Evolutionary conservation across 176 grass and related monocot genomes (phyloP).

Genomic region (Cenchrus purpureus): DNA sequence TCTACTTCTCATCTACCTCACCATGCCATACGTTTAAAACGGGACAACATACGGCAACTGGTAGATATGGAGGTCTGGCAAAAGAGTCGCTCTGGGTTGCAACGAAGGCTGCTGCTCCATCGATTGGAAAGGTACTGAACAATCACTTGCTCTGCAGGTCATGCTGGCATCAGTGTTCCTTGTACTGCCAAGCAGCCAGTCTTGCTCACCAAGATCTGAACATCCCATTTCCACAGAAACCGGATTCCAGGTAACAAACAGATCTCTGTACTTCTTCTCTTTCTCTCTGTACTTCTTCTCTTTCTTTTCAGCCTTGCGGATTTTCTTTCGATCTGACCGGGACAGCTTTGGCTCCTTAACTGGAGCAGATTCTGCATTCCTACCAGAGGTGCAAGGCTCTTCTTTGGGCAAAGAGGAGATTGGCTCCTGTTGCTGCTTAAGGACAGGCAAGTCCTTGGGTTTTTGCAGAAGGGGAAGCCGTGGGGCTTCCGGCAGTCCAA

Average conservation of each 20-base stretch:
- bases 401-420: background rate
- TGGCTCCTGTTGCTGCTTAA: background rate
- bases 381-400: conserved; percentile 48
- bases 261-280: conserved; percentile 46
- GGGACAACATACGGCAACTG: conserved; percentile 59
- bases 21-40: conserved; percentile 32
- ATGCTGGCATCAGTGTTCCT: conserved; percentile 38
- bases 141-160: conserved; percentile 39
- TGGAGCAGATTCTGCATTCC: background rate
- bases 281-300: conserved; percentile 52
- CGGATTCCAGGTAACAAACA: conserved; percentile 62
- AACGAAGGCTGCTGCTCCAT: conserved; percentile 42
- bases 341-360: conserved; percentile 33
- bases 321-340: conserved; percentile 45
- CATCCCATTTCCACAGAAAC: conserved; percentile 11
- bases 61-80: conserved; percentile 42
- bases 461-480: conserved; percentile 1
- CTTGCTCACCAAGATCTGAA: conserved; percentile 18
- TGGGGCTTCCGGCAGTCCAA: background rate
- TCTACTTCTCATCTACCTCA: conserved; percentile 41
- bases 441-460: background rate
- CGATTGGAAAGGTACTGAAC: background rate
- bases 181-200: conserved; percentile 42
- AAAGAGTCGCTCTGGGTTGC: conserved; percentile 42
- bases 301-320: conserved; percentile 51